A percentile compares a stretch with the other conserved stretches of the same genome.
Evolutionary conservation across 495 filamentous ascomycete species (phyloP).

Genomic region (Aspergillus saccharolyticus): DNA sequence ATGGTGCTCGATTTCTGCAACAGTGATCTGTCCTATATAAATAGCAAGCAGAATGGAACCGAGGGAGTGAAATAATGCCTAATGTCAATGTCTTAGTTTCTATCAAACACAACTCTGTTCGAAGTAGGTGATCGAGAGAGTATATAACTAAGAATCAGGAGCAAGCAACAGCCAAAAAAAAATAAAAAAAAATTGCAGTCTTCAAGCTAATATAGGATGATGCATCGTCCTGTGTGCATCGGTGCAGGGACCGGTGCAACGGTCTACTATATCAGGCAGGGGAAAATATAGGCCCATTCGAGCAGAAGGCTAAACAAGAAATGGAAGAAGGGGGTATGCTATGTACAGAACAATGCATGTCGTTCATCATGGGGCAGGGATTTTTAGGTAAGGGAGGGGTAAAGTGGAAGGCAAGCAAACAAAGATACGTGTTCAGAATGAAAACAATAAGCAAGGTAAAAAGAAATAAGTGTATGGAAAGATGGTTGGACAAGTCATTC

Average conservation of each 20-base stretch:
- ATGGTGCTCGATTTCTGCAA: no score
- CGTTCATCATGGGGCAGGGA: constrained; percentile 7
- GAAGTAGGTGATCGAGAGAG: no score
- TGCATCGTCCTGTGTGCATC: background rate
- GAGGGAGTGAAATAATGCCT: no score
- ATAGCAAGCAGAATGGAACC: no score
- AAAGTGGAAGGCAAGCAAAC: no score
- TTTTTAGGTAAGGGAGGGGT: background rate
- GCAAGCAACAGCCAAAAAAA: no score
- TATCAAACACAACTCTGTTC: no score
- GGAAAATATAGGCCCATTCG: background rate
- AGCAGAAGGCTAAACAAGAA: background rate
- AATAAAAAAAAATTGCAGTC: no score
- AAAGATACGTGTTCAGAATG: background rate
- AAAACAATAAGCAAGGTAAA: background rate
- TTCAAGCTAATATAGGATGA: background rate
- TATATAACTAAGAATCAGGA: no score
- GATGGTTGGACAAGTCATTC: background rate
- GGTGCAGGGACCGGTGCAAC: background rate
- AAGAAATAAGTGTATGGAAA: background rate
- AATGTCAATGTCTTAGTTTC: no score
- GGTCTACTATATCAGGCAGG: background rate
- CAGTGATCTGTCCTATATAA: no score
- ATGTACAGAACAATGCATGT: constrained; percentile 14
- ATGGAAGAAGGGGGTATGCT: constrained; percentile 10